Conservation (phyloP, 805 yeast genomes). For the Lipomyces starkeyi region DNA sequence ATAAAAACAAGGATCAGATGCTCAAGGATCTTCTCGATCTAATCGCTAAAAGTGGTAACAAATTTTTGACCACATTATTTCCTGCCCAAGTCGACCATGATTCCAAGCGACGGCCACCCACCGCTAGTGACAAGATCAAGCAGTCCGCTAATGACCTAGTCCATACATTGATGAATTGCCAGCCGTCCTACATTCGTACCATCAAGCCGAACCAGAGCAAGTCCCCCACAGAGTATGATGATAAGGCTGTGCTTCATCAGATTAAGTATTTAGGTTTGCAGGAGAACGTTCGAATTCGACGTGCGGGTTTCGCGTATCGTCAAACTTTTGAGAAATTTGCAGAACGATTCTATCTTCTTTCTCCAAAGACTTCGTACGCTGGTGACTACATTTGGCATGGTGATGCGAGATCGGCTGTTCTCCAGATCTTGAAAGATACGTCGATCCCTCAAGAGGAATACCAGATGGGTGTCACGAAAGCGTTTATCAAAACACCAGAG, state of each 20-base stretch:
- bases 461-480: slow-evolving; percentile 90
- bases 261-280: slow-evolving; percentile 93
- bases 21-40: slow-evolving; percentile 85
- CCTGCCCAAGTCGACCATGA: slow-evolving; percentile 70
- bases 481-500: slow-evolving; percentile 96
- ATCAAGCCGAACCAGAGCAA: slow-evolving; percentile 96
- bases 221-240: slow-evolving; percentile 87
- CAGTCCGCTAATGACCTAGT: slow-evolving; percentile 88
- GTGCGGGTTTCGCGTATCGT: slow-evolving; percentile 98
- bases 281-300: slow-evolving; percentile 94
- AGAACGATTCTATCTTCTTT: slow-evolving; percentile 86
- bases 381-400: slow-evolving; percentile 74
- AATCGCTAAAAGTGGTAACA: slow-evolving; percentile 71
- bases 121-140: slow-evolving; percentile 95
- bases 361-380: slow-evolving; percentile 92
- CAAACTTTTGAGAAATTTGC: slow-evolving; percentile 96
- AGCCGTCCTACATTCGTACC: slow-evolving; percentile 95
- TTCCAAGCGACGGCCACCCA: slow-evolving; percentile 84
- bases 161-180: slow-evolving; percentile 85
- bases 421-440: slow-evolving; percentile 59
- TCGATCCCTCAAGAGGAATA: slow-evolving; percentile 80
- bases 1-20: slow-evolving; percentile 94
- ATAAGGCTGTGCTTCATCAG: slow-evolving; percentile 90
- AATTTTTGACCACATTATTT: slow-evolving; percentile 64
- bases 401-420: slow-evolving; percentile 60